phyloP scores from a whole-genome alignment of 345 rosid genomes.

The Aquilaria yunnanensis region DNA sequence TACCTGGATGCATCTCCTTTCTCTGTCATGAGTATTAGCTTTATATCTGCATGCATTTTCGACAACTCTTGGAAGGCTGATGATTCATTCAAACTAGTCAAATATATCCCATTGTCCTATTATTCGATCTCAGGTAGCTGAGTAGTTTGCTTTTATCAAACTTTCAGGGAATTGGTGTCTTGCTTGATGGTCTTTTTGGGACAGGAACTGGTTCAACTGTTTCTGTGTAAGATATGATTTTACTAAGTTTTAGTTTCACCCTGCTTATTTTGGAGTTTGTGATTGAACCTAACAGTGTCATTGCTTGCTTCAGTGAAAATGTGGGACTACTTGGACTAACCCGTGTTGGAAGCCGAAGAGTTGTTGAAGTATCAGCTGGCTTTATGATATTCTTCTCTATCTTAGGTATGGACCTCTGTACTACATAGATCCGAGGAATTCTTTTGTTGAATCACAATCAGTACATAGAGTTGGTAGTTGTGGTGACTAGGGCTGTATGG shows the following conservation, averaged over 20 bases:
- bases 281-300: constrained; percentile 1
- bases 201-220: constrained; percentile 92
- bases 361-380: constrained; percentile 91
- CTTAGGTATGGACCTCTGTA: constrained; percentile 37
- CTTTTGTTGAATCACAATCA: too few relatives aligned
- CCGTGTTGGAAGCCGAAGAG: constrained; percentile 97
- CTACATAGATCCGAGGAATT: neutral
- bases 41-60: too few relatives aligned
- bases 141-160: neutral
- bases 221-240: constrained; percentile 57
- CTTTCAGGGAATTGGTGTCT: constrained; percentile 80
- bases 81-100: too few relatives aligned
- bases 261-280: neutral
- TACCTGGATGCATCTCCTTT: too few relatives aligned
- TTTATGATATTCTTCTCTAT: constrained; percentile 95
- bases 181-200: constrained; percentile 94
- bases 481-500: neutral
- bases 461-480: too few relatives aligned
- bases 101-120: neutral
- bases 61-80: too few relatives aligned
- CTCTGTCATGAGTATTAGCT: too few relatives aligned
- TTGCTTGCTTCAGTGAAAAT: constrained; percentile 60
- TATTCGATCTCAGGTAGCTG: neutral
- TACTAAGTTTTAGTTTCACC: constrained; percentile 1
- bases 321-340: constrained; percentile 93